These are phyloP conservation scores for Populus pruinosa DNA, from an alignment of 345 rosid genomes.

Conservation along the genomic window DNA sequence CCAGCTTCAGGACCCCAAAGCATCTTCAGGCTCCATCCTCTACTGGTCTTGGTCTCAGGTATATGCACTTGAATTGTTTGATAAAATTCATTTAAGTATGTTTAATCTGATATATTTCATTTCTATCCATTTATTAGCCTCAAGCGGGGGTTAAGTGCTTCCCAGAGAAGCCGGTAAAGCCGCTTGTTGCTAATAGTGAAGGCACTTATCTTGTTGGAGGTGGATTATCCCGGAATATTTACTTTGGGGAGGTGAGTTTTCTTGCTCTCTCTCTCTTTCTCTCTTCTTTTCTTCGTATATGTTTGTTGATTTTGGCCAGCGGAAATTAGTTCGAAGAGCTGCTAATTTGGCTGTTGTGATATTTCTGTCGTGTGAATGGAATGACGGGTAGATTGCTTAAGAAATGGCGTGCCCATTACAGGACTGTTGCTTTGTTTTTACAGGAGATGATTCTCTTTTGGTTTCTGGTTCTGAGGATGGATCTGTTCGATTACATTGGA, in stretches of 20 bases:
- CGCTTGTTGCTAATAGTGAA: constrained; percentile 59
- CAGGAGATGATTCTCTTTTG: constrained; percentile 66
- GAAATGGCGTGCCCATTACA: constrained; percentile 82
- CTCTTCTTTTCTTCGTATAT: not conserved
- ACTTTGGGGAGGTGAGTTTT: constrained; percentile 70
- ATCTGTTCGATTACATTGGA: constrained; percentile 62
- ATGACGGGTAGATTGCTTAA: constrained; percentile 61
- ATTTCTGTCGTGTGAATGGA: not conserved
- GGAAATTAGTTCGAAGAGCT: not conserved
- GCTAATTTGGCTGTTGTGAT: not conserved
- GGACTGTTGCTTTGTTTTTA: constrained; percentile 68
- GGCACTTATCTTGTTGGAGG: constrained; percentile 84
- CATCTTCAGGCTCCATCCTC: constrained; percentile 57
- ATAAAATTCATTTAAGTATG: not conserved
- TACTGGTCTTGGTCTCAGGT: constrained; percentile 85
- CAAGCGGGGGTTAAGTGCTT: constrained; percentile 73
- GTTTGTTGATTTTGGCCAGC: not conserved
- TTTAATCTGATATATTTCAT: not conserved
- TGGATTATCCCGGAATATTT: constrained; percentile 64
- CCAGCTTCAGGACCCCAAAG: constrained; percentile 56
- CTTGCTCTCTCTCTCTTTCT: not conserved
- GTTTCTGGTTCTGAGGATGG: constrained; percentile 86
- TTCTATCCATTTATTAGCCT: constrained; percentile 41
- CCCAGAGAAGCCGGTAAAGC: constrained; percentile 67
- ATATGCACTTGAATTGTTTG: constrained; percentile 10